A percentile compares a stretch with the other conserved stretches of the same genome.
Evolutionary conservation across 345 rosid genomes (phyloP).

Genomic region (Mercurialis annua): DNA sequence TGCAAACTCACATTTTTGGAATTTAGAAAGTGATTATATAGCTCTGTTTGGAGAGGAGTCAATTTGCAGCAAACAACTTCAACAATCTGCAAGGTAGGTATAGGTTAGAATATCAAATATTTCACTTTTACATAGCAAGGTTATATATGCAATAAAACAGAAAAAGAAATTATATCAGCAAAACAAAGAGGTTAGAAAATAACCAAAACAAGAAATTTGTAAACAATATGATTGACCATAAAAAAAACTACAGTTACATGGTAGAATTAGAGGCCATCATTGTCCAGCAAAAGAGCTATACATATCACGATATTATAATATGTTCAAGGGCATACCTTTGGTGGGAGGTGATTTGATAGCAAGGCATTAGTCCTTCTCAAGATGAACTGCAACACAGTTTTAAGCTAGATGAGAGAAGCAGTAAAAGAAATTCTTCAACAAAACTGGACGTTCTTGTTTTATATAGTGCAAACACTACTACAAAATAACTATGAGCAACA

Average conservation of each 20-base stretch:
- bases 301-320: not conserved
- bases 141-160: not conserved
- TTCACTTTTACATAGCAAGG: not conserved
- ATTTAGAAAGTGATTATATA: constrained; percentile 88
- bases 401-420: constrained; percentile 6
- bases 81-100: constrained; percentile 58
- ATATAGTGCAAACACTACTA: not conserved
- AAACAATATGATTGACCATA: not conserved
- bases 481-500: not conserved
- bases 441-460: not conserved
- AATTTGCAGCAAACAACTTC: constrained; percentile 99
- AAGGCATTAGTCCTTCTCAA: constrained; percentile 92
- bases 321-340: constrained; percentile 54
- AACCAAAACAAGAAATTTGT: not conserved
- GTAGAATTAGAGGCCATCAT: not conserved
- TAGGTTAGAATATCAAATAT: not conserved
- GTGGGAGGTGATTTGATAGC: constrained; percentile 95
- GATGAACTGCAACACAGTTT: constrained; percentile 66
- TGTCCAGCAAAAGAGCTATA: not conserved
- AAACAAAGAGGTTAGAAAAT: not conserved
- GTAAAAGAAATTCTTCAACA: not conserved
- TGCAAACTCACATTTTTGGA: constrained; percentile 77
- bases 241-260: not conserved
- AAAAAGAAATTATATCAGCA: not conserved
- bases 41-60: constrained; percentile 81